A percentile compares a stretch with the other conserved stretches of the same genome.
These are phyloP conservation scores for Debaryomyces udenii DNA, from an alignment of 1,139 yeast genomes.

Conservation along the genomic window DNA sequence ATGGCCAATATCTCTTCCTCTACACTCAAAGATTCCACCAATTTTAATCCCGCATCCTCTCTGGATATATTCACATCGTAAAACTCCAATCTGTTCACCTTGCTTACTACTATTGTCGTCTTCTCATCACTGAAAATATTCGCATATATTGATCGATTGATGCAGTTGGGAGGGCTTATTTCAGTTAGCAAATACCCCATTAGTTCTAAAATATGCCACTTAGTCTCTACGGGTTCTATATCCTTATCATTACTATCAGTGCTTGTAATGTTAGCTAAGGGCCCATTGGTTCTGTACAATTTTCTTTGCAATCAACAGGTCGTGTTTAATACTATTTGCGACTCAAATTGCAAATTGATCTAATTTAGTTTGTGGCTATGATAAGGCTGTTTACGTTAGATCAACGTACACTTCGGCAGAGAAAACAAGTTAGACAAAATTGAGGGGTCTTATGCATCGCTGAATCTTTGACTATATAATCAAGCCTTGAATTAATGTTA, in stretches of 20 bases:
- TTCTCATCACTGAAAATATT: conserved; percentile 13
- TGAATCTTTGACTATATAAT: neutral
- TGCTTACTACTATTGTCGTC: conserved; percentile 23
- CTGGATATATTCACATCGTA: conserved; percentile 12
- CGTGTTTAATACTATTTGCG: conserved; percentile 3
- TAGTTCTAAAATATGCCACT: neutral
- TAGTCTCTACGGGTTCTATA: neutral
- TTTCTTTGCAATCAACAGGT: conserved; percentile 4
- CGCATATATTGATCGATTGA: conserved; percentile 19
- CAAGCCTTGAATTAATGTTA: conserved; percentile 1
- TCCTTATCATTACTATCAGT: neutral
- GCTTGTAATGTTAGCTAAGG: too few species aligned
- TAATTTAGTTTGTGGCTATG: conserved; percentile 7
- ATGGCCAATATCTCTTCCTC: conserved; percentile 23
- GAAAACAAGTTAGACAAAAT: neutral
- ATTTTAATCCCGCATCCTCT: conserved; percentile 7
- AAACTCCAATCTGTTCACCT: conserved; percentile 23
- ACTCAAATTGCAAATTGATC: conserved; percentile 1
- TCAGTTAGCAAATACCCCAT: conserved; percentile 27
- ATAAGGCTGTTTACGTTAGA: conserved; percentile 1
- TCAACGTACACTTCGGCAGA: neutral
- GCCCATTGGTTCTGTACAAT: neutral
- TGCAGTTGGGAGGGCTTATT: conserved; percentile 20
- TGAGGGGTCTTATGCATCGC: neutral
- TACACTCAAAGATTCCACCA: conserved; percentile 18